phyloP scores from a whole-genome alignment of 2,329 filamentous ascomycete species.

The Orbilia ellipsospora region DNA sequence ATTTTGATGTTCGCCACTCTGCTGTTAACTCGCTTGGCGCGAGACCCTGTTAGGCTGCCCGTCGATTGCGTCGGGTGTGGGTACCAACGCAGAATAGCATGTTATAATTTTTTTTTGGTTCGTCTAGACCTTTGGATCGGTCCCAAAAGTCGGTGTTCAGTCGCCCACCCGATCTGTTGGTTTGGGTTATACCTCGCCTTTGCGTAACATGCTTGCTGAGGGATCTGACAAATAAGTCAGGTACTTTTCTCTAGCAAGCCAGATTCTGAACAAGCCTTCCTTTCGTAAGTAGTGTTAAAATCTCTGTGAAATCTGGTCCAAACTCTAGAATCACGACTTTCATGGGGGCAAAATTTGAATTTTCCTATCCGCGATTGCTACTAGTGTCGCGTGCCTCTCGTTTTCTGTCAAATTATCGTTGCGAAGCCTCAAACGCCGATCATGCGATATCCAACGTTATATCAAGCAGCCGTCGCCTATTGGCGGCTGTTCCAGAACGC shows the following conservation, averaged over 20 bases:
- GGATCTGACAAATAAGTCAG: conserved; percentile 31
- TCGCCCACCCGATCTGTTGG: conserved; percentile 31
- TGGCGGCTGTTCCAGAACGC: conserved; percentile 8
- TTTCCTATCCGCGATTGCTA: conserved; percentile 3
- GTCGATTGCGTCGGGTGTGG: conserved; percentile 12
- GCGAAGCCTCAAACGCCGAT: too few relatives aligned
- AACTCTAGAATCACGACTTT: background rate
- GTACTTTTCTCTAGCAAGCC: background rate
- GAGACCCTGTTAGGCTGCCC: conserved; percentile 27
- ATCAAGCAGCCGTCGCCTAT: conserved; percentile 1
- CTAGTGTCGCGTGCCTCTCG: conserved; percentile 6
- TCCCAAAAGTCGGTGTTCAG: conserved; percentile 14
- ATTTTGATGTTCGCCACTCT: background rate
- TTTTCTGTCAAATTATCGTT: background rate
- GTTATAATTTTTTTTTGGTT: conserved; percentile 38
- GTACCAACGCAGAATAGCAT: conserved; percentile 43
- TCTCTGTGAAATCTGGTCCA: conserved; percentile 3
- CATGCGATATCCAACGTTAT: conserved; percentile 24
- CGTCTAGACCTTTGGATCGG: background rate
- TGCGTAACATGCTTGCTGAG: conserved; percentile 43
- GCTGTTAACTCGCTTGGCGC: conserved; percentile 22
- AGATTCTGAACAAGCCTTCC: background rate
- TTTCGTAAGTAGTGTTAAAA: conserved; percentile 1
- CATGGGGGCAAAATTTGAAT: background rate
- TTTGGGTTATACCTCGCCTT: conserved; percentile 21